Percentiles rank a stretch among this genome's conserved stretches.
Evolutionary conservation across 768 basidiomycete genomes (phyloP).

Genomic region (Tulasnella sp.): DNA sequence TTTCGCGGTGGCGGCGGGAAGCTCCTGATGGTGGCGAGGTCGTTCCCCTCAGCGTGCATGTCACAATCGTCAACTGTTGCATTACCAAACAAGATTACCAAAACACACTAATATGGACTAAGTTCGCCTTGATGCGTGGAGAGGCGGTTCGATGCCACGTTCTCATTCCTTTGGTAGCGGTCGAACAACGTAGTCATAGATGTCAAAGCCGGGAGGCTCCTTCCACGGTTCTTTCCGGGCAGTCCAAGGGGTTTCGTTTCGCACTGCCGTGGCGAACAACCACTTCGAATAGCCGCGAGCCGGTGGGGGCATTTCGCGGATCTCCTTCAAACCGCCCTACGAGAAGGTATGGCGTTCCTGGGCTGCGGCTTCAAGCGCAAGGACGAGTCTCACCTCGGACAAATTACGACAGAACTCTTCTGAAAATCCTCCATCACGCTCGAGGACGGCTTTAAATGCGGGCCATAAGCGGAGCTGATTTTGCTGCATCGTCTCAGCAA

Average conservation of each 20-base stretch:
- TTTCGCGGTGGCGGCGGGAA: background rate
- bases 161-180: background rate
- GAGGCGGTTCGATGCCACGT: background rate
- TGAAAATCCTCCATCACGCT: background rate
- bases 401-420: background rate
- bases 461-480: background rate
- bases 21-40: background rate
- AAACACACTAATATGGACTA: background rate
- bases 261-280: background rate
- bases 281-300: background rate
- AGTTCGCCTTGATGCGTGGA: background rate
- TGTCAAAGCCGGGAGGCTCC: background rate
- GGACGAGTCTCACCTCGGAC: background rate
- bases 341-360: background rate
- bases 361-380: background rate
- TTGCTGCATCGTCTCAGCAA: background rate
- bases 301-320: background rate
- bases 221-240: background rate
- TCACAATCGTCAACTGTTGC: background rate
- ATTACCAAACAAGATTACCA: background rate
- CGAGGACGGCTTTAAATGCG: background rate
- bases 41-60: background rate
- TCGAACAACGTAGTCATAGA: background rate
- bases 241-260: background rate
- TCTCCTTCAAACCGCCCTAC: background rate